phyloP scores from a whole-genome alignment of 2,329 filamentous ascomycete species.

The Ramularia endophylla region DNA sequence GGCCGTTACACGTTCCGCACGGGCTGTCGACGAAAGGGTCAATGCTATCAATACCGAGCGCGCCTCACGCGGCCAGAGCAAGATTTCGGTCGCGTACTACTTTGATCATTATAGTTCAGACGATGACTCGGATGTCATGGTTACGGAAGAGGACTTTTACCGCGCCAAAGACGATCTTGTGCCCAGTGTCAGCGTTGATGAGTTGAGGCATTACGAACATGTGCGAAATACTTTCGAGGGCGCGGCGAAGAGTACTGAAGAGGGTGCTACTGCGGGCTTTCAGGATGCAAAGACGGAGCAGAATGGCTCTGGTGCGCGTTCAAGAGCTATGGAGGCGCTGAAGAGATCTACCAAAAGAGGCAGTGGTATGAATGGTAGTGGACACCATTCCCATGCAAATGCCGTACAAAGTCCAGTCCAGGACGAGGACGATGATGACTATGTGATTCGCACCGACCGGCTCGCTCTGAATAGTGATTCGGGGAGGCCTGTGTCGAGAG shows the following conservation, averaged over 20 bases:
- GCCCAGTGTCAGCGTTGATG: slow-evolving; percentile 88
- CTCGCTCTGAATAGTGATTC: slow-evolving; percentile 22
- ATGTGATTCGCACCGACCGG: slow-evolving; percentile 37
- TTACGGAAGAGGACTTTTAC: slow-evolving; percentile 82
- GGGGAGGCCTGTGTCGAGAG: slow-evolving; percentile 5
- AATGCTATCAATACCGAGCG: slow-evolving; percentile 55
- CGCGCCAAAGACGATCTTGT: slow-evolving; percentile 78
- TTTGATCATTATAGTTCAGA: slow-evolving; percentile 86
- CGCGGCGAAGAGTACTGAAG: slow-evolving; percentile 37
- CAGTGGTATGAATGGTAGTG: slow-evolving; percentile 8
- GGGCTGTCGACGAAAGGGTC: slow-evolving; percentile 77
- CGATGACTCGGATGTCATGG: slow-evolving; percentile 79
- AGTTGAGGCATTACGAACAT: slow-evolving; percentile 82
- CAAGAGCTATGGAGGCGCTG: slow-evolving; percentile 13
- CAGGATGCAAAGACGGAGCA: neutral
- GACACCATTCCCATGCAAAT: slow-evolving; percentile 7
- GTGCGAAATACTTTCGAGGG: slow-evolving; percentile 82
- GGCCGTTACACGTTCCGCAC: slow-evolving; percentile 86
- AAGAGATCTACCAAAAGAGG: slow-evolving; percentile 7
- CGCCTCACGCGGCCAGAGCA: slow-evolving; percentile 19
- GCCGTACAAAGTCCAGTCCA: no score
- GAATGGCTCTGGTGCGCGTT: neutral
- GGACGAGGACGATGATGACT: slow-evolving; percentile 33
- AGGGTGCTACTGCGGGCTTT: neutral
- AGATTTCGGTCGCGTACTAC: slow-evolving; percentile 81